Evolutionary conservation across 805 yeast species (phyloP).

Genomic region (Starmerella floricola): DNA sequence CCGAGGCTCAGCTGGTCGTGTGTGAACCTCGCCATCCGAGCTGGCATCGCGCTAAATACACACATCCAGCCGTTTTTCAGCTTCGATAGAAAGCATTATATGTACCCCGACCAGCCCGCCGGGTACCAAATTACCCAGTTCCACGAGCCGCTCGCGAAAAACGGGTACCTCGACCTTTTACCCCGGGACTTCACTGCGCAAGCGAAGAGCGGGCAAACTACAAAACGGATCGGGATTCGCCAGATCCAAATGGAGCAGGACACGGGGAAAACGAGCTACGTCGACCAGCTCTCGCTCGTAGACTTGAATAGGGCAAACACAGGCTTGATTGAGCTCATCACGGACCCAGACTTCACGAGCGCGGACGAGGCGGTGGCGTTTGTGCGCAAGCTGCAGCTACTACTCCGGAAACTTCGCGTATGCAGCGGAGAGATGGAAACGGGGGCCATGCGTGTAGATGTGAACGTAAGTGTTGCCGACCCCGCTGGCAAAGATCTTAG

Average conservation of each 20-base stretch:
- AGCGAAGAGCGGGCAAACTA: conserved; percentile 5
- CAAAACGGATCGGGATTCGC: conserved; percentile 36
- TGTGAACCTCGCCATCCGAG: conserved; percentile 51
- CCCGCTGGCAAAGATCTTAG: conserved; percentile 28
- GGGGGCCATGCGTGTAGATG: conserved; percentile 93
- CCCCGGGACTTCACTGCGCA: conserved; percentile 38
- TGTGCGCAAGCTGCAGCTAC: conserved; percentile 63
- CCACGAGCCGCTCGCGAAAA: conserved; percentile 61
- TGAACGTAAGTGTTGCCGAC: conserved; percentile 58
- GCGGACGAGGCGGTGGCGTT: conserved; percentile 63
- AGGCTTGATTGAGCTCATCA: conserved; percentile 83
- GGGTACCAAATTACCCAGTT: conserved; percentile 95
- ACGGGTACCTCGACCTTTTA: conserved; percentile 46
- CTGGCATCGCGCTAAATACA: conserved; percentile 60
- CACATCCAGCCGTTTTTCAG: conserved; percentile 43
- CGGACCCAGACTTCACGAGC: conserved; percentile 69
- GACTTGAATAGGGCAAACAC: conserved; percentile 78
- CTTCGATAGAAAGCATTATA: conserved; percentile 91
- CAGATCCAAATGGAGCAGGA: conserved; percentile 93
- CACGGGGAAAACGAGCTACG: conserved; percentile 68
- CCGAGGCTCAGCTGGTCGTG: conserved; percentile 72
- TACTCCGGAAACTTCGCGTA: conserved; percentile 55
- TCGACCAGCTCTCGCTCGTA: conserved; percentile 36
- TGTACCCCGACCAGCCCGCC: conserved; percentile 90
- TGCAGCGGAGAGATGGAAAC: conserved; percentile 87